phyloP scores from a whole-genome alignment of 768 basidiomycete species.

The Tylopilus vinaceipallidus region DNA sequence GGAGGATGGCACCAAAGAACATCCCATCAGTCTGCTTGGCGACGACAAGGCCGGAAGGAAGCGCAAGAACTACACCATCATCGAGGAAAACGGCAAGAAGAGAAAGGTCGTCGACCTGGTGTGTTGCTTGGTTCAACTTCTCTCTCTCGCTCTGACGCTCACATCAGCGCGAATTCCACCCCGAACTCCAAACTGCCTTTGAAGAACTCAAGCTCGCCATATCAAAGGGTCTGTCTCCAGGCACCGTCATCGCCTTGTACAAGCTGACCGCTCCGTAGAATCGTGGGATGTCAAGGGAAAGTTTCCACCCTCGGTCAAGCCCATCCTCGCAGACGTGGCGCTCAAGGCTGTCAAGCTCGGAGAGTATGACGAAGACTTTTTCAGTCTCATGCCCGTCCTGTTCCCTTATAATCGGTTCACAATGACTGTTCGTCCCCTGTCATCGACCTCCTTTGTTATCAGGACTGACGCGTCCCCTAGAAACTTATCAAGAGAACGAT shows the following conservation, averaged over 20 bases:
- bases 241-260: neutral
- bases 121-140: conserved; percentile 16
- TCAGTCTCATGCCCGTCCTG: conserved; percentile 78
- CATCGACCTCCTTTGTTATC: neutral
- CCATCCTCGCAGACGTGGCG: conserved; percentile 66
- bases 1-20: conserved; percentile 47
- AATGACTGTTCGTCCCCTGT: conserved; percentile 62
- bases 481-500: conserved; percentile 94
- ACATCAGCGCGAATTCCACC: conserved; percentile 62
- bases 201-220: conserved; percentile 62
- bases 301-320: conserved; percentile 82
- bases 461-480: conserved; percentile 37
- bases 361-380: conserved; percentile 92
- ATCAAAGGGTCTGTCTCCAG: conserved; percentile 43
- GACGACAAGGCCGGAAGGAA: conserved; percentile 46
- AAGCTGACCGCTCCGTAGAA: conserved; percentile 42
- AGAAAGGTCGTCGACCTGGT: conserved; percentile 69
- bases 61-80: conserved; percentile 51
- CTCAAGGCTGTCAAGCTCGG: conserved; percentile 77
- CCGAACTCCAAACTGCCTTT: conserved; percentile 61
- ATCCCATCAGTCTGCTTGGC: conserved; percentile 45
- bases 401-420: conserved; percentile 97
- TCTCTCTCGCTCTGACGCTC: neutral
- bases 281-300: conserved; percentile 81
- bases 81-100: conserved; percentile 64